phyloP scores from a whole-genome alignment of 2,329 filamentous ascomycete species.

The Ciborinia camelliae region DNA sequence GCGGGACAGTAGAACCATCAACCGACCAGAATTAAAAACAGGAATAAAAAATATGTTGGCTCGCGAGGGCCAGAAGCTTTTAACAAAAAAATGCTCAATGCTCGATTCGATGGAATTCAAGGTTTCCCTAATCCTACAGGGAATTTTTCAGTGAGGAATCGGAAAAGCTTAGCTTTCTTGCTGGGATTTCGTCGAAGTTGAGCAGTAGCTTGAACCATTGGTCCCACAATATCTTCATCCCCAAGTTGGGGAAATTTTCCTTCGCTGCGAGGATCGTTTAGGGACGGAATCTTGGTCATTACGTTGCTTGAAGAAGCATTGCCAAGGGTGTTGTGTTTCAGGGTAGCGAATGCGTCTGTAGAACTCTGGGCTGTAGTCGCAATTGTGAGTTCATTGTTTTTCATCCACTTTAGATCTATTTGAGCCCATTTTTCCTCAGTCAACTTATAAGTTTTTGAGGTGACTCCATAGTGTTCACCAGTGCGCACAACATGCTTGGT shows the following conservation, averaged over 20 bases:
- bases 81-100: not conserved
- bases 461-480: constrained; percentile 84
- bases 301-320: constrained; percentile 45
- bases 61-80: constrained; percentile 20
- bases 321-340: constrained; percentile 45
- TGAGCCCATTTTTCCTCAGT: constrained; percentile 88
- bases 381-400: constrained; percentile 63
- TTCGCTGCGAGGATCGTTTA: constrained; percentile 62
- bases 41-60: constrained; percentile 17
- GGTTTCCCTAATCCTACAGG: constrained; percentile 33
- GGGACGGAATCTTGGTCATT: constrained; percentile 62
- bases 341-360: constrained; percentile 43
- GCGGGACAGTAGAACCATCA: constrained; percentile 16
- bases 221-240: constrained; percentile 89
- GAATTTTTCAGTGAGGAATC: constrained; percentile 38
- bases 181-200: constrained; percentile 34
- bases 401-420: constrained; percentile 72
- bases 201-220: constrained; percentile 56
- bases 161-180: constrained; percentile 37
- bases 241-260: constrained; percentile 87
- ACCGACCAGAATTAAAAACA: constrained; percentile 19
- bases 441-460: constrained; percentile 80
- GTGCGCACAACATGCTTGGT: constrained; percentile 85
- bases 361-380: constrained; percentile 45
- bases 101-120: constrained; percentile 19